A percentile compares a stretch with the other conserved stretches of the same genome.
phyloP scores from a whole-genome alignment of 2,329 filamentous ascomycete species.

The Alternaria ventricosa region DNA sequence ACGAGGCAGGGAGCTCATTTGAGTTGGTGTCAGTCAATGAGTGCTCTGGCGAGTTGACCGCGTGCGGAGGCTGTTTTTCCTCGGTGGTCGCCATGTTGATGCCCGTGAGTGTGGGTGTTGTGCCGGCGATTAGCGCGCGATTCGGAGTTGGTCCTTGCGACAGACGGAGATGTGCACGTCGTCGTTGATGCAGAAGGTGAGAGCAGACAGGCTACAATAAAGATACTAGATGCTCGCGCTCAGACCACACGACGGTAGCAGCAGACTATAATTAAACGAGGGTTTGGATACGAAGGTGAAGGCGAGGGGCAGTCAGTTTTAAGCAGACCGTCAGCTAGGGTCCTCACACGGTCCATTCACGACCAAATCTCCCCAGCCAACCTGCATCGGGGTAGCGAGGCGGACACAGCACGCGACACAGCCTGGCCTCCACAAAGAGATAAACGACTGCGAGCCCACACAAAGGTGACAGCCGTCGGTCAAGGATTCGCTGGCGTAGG shows the following conservation, averaged over 20 bases:
- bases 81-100: slow-evolving; percentile 38
- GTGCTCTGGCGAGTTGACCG: slow-evolving; percentile 38
- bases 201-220: slow-evolving; percentile 11
- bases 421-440: slow-evolving; percentile 7
- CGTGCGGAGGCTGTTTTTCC: slow-evolving; percentile 29
- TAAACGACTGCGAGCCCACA: background rate
- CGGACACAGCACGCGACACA: slow-evolving; percentile 40
- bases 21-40: slow-evolving; percentile 40
- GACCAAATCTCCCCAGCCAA: slow-evolving; percentile 18
- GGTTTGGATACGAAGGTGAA: slow-evolving; percentile 15
- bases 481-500: background rate
- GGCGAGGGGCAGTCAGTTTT: slow-evolving; percentile 35
- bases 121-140: background rate
- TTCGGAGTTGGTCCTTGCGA: background rate
- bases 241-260: slow-evolving; percentile 16
- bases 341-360: slow-evolving; percentile 25
- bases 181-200: background rate
- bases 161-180: background rate
- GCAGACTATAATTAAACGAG: slow-evolving; percentile 21
- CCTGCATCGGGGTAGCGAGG: slow-evolving; percentile 21
- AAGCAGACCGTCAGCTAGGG: slow-evolving; percentile 35
- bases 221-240: slow-evolving; percentile 16
- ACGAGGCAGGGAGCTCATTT: slow-evolving; percentile 50
- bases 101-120: background rate
- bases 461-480: slow-evolving; percentile 1